Conservation (phyloP, 805 yeast genomes). For the Wickerhamomyces kurtzmanii region DNA sequence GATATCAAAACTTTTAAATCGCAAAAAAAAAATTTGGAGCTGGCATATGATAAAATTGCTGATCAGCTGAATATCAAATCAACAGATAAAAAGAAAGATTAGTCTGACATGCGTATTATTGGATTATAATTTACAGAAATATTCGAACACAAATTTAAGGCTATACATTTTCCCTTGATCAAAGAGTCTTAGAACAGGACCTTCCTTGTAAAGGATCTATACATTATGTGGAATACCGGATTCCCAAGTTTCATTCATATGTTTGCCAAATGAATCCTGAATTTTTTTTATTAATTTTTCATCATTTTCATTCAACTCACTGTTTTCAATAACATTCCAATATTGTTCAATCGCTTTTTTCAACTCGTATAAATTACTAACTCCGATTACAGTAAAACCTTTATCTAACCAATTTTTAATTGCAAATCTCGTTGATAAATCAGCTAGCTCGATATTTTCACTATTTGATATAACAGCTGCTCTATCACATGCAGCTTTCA, state of each 20-base stretch:
- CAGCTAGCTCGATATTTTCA: constrained; percentile 61
- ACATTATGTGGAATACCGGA: constrained; percentile 27
- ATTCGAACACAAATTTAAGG: no score
- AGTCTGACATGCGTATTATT: no score
- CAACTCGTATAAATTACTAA: constrained; percentile 56
- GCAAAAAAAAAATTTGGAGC: constrained; percentile 43
- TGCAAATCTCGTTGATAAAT: constrained; percentile 72
- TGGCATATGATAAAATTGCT: constrained; percentile 33
- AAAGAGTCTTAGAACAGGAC: no score
- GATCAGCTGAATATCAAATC: constrained; percentile 9
- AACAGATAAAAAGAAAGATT: constrained; percentile 18
- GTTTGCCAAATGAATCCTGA: constrained; percentile 37
- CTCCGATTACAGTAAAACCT: constrained; percentile 72
- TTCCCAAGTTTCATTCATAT: constrained; percentile 59
- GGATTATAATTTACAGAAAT: no score
- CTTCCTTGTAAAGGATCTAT: background rate
- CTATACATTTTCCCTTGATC: no score
- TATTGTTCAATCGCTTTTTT: constrained; percentile 50
- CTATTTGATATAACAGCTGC: constrained; percentile 28
- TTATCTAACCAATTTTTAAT: constrained; percentile 42
- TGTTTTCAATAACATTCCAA: constrained; percentile 31
- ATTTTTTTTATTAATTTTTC: constrained; percentile 30
- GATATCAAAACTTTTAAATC: constrained; percentile 37
- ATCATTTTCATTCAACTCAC: constrained; percentile 30
- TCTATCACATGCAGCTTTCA: constrained; percentile 33